Conservation (phyloP, 2,329 filamentous ascomycete species). For the Colletotrichum kahawae region DNA sequence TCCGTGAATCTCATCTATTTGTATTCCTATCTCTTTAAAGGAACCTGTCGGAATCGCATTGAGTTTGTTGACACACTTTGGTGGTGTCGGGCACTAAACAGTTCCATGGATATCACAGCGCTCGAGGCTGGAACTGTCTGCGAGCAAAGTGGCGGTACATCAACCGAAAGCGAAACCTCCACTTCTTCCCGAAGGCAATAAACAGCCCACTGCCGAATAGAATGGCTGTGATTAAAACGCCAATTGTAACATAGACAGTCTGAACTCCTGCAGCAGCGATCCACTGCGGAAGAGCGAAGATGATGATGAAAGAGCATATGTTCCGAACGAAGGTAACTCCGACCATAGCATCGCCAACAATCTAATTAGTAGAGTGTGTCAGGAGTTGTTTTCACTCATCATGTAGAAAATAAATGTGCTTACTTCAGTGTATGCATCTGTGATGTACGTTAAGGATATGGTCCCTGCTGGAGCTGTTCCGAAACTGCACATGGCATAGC, state of each 20-base stretch:
- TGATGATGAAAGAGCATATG: conserved; percentile 43
- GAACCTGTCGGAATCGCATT: neutral
- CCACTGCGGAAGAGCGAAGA: conserved; percentile 50
- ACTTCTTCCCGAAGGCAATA: neutral
- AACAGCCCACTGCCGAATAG: conserved; percentile 19
- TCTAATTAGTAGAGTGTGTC: conserved; percentile 30
- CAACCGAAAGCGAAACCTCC: neutral
- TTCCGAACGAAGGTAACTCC: conserved; percentile 50
- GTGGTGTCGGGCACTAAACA: neutral
- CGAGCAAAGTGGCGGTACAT: neutral
- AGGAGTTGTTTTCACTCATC: neutral
- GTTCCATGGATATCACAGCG: neutral
- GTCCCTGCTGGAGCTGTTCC: conserved; percentile 35
- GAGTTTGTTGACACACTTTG: neutral
- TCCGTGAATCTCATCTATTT: neutral
- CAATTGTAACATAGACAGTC: neutral
- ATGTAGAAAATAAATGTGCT: neutral
- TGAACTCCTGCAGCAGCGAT: neutral
- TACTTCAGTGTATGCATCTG: conserved; percentile 41
- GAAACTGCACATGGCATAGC: conserved; percentile 40
- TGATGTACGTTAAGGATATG: conserved; percentile 42
- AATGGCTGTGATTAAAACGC: conserved; percentile 24
- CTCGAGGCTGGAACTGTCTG: neutral
- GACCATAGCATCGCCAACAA: conserved; percentile 51
- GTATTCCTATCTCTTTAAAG: neutral